These are phyloP conservation scores for Tranzscheliella williamsii DNA, from an alignment of 1,284 basidiomycete genomes.

Conservation along the genomic window DNA sequence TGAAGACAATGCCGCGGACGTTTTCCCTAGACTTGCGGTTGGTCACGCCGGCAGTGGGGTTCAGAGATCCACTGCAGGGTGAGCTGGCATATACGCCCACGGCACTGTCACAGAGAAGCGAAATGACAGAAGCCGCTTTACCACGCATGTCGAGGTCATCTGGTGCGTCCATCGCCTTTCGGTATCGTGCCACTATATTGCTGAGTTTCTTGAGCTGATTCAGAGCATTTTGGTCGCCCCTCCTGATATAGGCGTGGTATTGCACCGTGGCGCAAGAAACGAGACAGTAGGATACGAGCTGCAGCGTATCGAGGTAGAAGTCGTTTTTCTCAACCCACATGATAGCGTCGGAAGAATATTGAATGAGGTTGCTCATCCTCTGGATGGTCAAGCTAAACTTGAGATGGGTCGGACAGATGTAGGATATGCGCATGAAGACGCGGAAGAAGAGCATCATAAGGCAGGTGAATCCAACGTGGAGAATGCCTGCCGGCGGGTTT, in stretches of 20 bases:
- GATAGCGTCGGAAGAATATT: slow-evolving; percentile 45
- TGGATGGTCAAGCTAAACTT: slow-evolving; percentile 55
- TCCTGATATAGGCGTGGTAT: slow-evolving; percentile 52
- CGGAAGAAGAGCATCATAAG: slow-evolving; percentile 56
- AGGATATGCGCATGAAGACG: slow-evolving; percentile 57
- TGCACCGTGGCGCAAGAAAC: slow-evolving; percentile 55
- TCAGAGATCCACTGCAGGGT: slow-evolving; percentile 55
- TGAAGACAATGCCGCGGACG: slow-evolving; percentile 70
- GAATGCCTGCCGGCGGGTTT: slow-evolving; percentile 42
- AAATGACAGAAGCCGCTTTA: slow-evolving; percentile 88
- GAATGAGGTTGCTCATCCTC: slow-evolving; percentile 49
- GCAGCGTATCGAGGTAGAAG: slow-evolving; percentile 54
- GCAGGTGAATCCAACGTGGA: slow-evolving; percentile 48
- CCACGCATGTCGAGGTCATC: slow-evolving; percentile 71
- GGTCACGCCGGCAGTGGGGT: slow-evolving; percentile 64
- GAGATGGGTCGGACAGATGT: slow-evolving; percentile 54
- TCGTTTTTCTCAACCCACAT: slow-evolving; percentile 51
- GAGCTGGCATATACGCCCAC: slow-evolving; percentile 60
- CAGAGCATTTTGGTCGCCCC: slow-evolving; percentile 43
- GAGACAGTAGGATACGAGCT: slow-evolving; percentile 51
- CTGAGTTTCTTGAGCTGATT: slow-evolving; percentile 36
- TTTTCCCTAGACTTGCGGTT: slow-evolving; percentile 58
- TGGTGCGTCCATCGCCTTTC: slow-evolving; percentile 50
- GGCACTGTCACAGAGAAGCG: slow-evolving; percentile 75
- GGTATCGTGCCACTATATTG: slow-evolving; percentile 27